Conservation (phyloP, 1,284 basidiomycete genomes). For the Earliella scabrosa region DNA sequence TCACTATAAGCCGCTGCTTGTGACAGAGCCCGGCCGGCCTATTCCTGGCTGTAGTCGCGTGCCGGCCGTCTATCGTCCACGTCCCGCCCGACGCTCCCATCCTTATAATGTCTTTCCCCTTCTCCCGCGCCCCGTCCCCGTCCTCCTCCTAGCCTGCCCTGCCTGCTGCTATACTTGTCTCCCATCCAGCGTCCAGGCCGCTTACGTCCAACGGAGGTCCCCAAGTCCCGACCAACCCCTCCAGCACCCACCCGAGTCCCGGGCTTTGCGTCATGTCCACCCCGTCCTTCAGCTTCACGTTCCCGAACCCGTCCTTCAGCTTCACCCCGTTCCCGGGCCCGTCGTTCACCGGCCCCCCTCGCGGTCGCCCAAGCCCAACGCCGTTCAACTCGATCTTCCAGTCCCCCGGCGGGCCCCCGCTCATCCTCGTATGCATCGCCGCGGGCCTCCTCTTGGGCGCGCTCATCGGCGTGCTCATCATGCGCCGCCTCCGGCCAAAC, state of each 20-base stretch:
- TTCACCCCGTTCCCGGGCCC: too few relatives aligned
- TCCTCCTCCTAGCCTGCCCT: background rate
- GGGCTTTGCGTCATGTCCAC: too few relatives aligned
- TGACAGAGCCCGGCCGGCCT: too few relatives aligned
- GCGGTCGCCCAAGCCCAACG: background rate
- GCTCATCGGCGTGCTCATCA: constrained; percentile 25
- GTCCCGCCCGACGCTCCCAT: background rate
- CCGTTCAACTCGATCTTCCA: constrained; percentile 21
- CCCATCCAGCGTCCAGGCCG: too few relatives aligned
- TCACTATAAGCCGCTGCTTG: too few relatives aligned
- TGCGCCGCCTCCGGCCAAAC: constrained; percentile 21
- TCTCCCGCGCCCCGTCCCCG: background rate
- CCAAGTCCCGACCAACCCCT: too few relatives aligned
- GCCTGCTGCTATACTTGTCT: too few relatives aligned
- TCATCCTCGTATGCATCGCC: constrained; percentile 36
- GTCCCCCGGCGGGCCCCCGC: constrained; percentile 31
- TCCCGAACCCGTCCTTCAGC: too few relatives aligned
- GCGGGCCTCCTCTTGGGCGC: constrained; percentile 32
- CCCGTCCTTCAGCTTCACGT: too few relatives aligned
- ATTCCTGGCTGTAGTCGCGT: background rate
- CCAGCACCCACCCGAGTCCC: too few relatives aligned
- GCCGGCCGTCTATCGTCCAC: background rate
- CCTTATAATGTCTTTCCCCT: background rate
- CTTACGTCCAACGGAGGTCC: too few relatives aligned
- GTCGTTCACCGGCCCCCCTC: too few relatives aligned